Evolutionary conservation across 495 filamentous ascomycete genomes (phyloP).

Genomic region (Aspergillus mulundensis): DNA sequence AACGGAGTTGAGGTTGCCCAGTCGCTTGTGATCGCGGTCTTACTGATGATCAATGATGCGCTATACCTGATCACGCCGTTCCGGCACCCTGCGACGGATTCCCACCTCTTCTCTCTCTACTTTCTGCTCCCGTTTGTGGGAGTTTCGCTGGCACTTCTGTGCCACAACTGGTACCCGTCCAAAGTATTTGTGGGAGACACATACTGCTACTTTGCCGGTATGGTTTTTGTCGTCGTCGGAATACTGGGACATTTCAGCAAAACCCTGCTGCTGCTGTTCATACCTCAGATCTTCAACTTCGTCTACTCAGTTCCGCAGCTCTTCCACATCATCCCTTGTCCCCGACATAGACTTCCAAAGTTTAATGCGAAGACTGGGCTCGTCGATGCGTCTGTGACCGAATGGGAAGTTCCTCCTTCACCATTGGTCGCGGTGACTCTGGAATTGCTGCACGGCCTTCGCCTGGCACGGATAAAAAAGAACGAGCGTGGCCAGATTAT

Average conservation of each 20-base stretch:
- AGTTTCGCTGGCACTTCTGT: constrained; percentile 79
- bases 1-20: constrained; percentile 97
- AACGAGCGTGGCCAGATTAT: constrained; percentile 66
- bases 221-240: constrained; percentile 96
- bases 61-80: constrained; percentile 66
- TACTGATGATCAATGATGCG: constrained; percentile 86
- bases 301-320: constrained; percentile 88
- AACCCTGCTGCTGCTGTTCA: constrained; percentile 82
- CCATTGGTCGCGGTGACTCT: constrained; percentile 55
- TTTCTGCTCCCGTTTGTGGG: constrained; percentile 91
- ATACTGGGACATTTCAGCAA: constrained; percentile 98
- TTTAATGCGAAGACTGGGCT: constrained; percentile 82
- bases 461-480: constrained; percentile 59
- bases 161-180: constrained; percentile 95
- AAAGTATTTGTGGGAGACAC: constrained; percentile 96
- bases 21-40: constrained; percentile 81
- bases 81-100: constrained; percentile 90
- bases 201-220: constrained; percentile 98
- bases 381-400: constrained; percentile 76
- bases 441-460: constrained; percentile 58
- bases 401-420: constrained; percentile 69
- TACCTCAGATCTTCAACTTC: constrained; percentile 97
- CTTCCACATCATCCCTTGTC: constrained; percentile 84
- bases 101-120: constrained; percentile 92
- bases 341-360: constrained; percentile 81